Evolutionary conservation across 345 rosid species (phyloP).

Genomic region (Aurinia saxatilis): DNA sequence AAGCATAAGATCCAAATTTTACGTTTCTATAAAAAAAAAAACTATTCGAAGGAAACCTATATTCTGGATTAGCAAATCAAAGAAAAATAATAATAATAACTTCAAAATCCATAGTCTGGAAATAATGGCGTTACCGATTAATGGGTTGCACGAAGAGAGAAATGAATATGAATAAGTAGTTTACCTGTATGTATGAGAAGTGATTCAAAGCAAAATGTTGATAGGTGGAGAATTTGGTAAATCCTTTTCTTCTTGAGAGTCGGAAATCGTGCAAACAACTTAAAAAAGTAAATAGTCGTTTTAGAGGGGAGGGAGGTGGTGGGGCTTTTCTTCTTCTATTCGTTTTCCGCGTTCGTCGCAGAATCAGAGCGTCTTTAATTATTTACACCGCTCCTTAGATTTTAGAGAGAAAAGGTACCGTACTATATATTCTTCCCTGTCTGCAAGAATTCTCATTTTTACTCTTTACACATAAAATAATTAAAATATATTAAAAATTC

Average conservation of each 20-base stretch:
- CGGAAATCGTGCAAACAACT: constrained; percentile 29
- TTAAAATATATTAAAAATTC: no score
- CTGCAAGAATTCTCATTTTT: no score
- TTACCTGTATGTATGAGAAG: neutral
- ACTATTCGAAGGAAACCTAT: neutral
- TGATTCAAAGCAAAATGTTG: neutral
- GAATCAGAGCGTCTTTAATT: constrained; percentile 17
- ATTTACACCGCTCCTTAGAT: constrained; percentile 1
- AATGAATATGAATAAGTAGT: neutral
- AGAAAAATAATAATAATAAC: no score
- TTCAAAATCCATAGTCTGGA: no score
- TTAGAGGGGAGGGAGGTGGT: no score
- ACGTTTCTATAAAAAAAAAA: constrained; percentile 21
- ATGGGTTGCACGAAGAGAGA: constrained; percentile 1
- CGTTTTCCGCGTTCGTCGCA: constrained; percentile 22
- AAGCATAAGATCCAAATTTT: constrained; percentile 10
- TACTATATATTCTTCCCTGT: no score
- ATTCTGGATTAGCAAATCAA: neutral
- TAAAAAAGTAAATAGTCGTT: no score
- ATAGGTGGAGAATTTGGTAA: no score
- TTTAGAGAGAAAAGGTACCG: neutral
- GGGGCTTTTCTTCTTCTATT: constrained; percentile 16
- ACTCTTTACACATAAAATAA: no score
- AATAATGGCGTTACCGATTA: neutral
- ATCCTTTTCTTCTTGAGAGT: constrained; percentile 18